Evolutionary conservation across 768 basidiomycete genomes (phyloP).

Genomic region (Psilocybe azurescens): DNA sequence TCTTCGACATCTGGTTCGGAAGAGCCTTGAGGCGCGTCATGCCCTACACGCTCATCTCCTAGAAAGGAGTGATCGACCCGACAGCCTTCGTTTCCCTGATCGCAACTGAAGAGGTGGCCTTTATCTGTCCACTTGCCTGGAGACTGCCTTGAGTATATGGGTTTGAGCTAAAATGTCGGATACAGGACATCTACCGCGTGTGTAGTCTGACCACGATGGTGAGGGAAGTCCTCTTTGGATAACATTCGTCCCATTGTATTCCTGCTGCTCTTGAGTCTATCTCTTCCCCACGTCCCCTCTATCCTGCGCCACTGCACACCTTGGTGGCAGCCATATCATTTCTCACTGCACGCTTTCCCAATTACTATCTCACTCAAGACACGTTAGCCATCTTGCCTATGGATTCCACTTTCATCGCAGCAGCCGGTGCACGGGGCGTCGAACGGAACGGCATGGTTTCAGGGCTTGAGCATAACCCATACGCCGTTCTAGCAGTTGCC

Average conservation of each 20-base stretch:
- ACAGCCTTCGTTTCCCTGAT: not conserved
- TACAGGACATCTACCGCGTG: constrained; percentile 22
- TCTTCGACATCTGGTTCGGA: constrained; percentile 7
- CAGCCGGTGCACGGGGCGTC: constrained; percentile 21
- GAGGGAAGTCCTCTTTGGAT: constrained; percentile 17
- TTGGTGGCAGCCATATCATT: not conserved
- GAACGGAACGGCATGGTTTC: constrained; percentile 29
- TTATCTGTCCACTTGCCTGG: constrained; percentile 10
- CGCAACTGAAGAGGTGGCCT: constrained; percentile 10
- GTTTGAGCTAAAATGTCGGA: constrained; percentile 4
- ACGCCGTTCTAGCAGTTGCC: constrained; percentile 58
- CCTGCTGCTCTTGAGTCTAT: constrained; percentile 9
- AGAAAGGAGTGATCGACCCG: constrained; percentile 23
- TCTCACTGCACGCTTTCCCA: not conserved
- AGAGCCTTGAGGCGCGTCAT: constrained; percentile 23
- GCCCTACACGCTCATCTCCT: constrained; percentile 9
- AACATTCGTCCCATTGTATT: constrained; percentile 9
- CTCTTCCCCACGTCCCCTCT: constrained; percentile 8
- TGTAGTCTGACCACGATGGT: constrained; percentile 24
- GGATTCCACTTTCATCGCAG: constrained; percentile 17
- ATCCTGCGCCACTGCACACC: constrained; percentile 1
- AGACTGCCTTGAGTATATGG: constrained; percentile 1
- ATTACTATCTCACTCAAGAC: constrained; percentile 1
- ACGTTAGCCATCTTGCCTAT: constrained; percentile 17
- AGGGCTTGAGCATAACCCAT: constrained; percentile 35